A percentile compares a stretch with the other conserved stretches of the same genome.
phyloP scores from a whole-genome alignment of 106 monocot genomes.

The Dendrobium catenatum region DNA sequence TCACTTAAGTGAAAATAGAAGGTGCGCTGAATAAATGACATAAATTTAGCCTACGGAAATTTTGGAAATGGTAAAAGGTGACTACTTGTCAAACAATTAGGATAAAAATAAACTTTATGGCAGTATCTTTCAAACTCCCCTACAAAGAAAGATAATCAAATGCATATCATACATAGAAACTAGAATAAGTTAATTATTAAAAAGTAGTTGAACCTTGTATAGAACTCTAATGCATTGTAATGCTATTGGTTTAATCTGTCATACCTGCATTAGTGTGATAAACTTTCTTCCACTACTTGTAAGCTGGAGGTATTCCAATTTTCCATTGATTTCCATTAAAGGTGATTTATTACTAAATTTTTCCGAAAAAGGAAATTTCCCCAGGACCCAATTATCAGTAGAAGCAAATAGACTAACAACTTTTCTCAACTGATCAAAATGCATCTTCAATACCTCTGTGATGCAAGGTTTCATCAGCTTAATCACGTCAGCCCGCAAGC shows the following conservation, averaged over 20 bases:
- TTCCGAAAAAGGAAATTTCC: constrained; percentile 26
- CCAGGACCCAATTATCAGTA: constrained; percentile 25
- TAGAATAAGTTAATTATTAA: neutral
- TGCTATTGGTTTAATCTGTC: neutral
- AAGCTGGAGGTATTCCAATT: constrained; percentile 29
- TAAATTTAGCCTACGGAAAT: neutral
- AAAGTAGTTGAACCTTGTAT: neutral
- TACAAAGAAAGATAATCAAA: neutral
- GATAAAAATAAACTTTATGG: neutral
- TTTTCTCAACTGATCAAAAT: constrained; percentile 20
- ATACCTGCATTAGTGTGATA: constrained; percentile 38
- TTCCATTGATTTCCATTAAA: constrained; percentile 6
- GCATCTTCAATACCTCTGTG: constrained; percentile 28
- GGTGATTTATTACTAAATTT: constrained; percentile 16
- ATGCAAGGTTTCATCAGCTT: constrained; percentile 39
- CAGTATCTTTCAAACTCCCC: neutral
- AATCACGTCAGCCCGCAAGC: constrained; percentile 22
- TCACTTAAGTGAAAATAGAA: neutral
- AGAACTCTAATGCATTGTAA: neutral
- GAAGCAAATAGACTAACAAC: constrained; percentile 11
- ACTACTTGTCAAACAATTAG: neutral
- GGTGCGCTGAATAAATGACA: neutral
- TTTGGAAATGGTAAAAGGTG: neutral
- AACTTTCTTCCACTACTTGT: constrained; percentile 41
- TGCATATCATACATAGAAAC: neutral